Conservation (phyloP, 2,329 filamentous ascomycete species). For the Seiridium unicorne region DNA sequence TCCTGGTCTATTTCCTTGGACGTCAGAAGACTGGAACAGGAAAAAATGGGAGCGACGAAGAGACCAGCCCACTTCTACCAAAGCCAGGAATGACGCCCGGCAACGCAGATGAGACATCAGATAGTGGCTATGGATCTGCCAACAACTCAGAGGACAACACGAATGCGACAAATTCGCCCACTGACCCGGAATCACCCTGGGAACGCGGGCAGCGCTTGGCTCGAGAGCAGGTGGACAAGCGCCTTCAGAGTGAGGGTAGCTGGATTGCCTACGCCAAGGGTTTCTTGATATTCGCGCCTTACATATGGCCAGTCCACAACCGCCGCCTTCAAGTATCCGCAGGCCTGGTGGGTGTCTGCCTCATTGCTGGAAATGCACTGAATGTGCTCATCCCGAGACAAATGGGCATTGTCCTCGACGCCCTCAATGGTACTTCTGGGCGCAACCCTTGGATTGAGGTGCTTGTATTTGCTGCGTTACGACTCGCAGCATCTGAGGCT, state of each 20-base stretch:
- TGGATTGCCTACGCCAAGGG: constrained; percentile 76
- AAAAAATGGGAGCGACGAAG: constrained; percentile 39
- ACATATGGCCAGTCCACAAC: constrained; percentile 73
- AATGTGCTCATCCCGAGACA: constrained; percentile 80
- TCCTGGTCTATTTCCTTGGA: constrained; percentile 25
- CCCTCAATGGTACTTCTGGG: constrained; percentile 44
- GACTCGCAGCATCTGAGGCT: constrained; percentile 52
- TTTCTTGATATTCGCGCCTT: constrained; percentile 74
- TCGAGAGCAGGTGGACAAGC: constrained; percentile 62
- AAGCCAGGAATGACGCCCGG: constrained; percentile 32
- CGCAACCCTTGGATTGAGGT: constrained; percentile 12
- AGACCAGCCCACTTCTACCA: constrained; percentile 57
- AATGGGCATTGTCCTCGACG: constrained; percentile 75
- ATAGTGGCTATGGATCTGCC: constrained; percentile 43
- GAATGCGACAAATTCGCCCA: constrained; percentile 27
- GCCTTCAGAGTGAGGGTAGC: constrained; percentile 70
- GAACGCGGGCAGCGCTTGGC: constrained; percentile 51
- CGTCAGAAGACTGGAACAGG: constrained; percentile 15
- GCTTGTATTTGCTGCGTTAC: constrained; percentile 19
- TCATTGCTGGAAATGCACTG: constrained; percentile 69
- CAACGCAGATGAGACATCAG: constrained; percentile 24
- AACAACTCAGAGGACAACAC: constrained; percentile 35
- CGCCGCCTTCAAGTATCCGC: constrained; percentile 66
- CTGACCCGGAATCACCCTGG: constrained; percentile 52
- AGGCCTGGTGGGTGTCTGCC: constrained; percentile 62